A percentile compares a stretch with the other conserved stretches of the same genome.
phyloP scores from a whole-genome alignment of 441 rosid species.

The Pelargonium myrrhifolium region DNA sequence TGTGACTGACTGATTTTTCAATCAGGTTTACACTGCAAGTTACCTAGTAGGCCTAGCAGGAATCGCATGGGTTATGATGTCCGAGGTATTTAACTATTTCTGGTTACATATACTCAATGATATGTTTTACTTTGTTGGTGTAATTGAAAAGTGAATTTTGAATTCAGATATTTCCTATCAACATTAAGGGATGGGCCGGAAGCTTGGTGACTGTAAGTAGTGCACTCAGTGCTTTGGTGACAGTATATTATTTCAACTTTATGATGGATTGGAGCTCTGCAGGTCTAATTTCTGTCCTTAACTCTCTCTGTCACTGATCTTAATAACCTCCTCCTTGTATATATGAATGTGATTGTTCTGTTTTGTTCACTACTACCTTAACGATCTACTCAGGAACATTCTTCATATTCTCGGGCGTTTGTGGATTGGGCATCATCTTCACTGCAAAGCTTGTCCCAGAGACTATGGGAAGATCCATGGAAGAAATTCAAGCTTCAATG shows the following conservation, averaged over 20 bases:
- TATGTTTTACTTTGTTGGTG: too few relatives aligned
- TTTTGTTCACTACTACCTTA: neutral
- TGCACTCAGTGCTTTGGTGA: conserved; percentile 42
- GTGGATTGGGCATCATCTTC: conserved; percentile 17
- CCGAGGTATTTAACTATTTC: conserved; percentile 42
- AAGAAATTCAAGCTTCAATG: too few relatives aligned
- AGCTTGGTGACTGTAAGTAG: conserved; percentile 41
- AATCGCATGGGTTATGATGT: conserved; percentile 56
- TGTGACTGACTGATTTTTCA: conserved; percentile 5
- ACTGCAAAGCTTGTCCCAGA: conserved; percentile 5
- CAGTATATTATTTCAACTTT: conserved; percentile 42
- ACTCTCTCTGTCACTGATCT: neutral
- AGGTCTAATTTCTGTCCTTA: conserved; percentile 31
- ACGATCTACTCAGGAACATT: conserved; percentile 34
- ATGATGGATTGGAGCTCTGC: conserved; percentile 55
- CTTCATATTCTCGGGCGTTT: conserved; percentile 32
- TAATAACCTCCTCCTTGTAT: too few relatives aligned
- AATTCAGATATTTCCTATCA: conserved; percentile 52
- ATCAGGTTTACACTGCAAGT: conserved; percentile 32
- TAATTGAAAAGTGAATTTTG: neutral
- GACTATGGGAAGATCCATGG: neutral
- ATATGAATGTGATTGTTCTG: neutral
- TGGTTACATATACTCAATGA: neutral
- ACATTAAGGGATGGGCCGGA: conserved; percentile 47
- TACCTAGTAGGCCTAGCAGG: conserved; percentile 48